phyloP scores from a whole-genome alignment of 106 monocot species.

The Ottelia alismoides region DNA sequence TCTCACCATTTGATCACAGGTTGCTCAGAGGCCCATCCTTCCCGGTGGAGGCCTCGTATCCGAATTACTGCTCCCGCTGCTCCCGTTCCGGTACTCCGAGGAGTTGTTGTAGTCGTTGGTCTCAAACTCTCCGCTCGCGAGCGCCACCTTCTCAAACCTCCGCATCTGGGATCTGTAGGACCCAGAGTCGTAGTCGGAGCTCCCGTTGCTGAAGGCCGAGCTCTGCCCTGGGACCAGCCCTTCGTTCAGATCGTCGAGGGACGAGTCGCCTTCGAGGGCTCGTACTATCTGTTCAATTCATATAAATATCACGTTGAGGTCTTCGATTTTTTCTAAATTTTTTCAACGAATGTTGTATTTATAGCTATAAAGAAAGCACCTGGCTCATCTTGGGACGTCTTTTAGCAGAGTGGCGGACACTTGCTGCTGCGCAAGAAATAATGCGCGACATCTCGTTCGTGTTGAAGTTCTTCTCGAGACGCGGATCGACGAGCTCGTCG shows the following conservation, averaged over 20 bases:
- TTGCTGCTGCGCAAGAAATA: constrained; percentile 49
- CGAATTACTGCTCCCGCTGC: no score
- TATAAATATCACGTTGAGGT: no score
- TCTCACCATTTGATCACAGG: no score
- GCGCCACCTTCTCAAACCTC: constrained; percentile 5
- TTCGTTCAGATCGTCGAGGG: constrained; percentile 16
- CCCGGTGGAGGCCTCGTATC: no score
- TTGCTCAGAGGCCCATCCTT: no score
- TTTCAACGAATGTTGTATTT: no score
- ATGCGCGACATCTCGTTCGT: constrained; percentile 56
- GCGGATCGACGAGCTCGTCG: constrained; percentile 62
- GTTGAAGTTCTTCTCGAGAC: constrained; percentile 39
- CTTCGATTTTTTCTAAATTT: no score
- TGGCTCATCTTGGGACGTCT: constrained; percentile 93
- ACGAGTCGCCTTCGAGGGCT: constrained; percentile 15
- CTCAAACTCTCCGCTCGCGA: constrained; percentile 13
- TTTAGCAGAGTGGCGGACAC: constrained; percentile 67
- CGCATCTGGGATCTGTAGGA: constrained; percentile 11
- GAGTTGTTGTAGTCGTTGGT: constrained; percentile 20
- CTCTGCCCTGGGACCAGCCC: constrained; percentile 5
- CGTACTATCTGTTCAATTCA: constrained; percentile 12
- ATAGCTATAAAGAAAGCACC: no score
- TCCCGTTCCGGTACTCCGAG: constrained; percentile 10
- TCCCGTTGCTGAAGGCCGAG: constrained; percentile 4
- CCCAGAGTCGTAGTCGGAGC: constrained; percentile 1